Evolutionary conservation across 164 flowering plant species (phyloP).

Genomic region (Annona cherimola): DNA sequence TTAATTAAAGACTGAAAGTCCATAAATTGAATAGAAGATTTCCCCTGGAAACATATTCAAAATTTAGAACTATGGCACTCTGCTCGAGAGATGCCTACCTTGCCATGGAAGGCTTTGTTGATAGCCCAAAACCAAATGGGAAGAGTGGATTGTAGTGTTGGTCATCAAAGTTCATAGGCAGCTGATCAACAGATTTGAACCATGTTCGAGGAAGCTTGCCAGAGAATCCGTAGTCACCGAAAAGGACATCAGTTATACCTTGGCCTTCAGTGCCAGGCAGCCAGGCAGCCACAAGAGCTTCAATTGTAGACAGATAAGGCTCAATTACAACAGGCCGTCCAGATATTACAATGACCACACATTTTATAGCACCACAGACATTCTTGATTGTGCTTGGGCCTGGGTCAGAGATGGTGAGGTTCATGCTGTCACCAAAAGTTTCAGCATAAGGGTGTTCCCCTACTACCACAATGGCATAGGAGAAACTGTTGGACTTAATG

Average conservation of each 20-base stretch:
- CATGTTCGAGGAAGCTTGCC: conserved; percentile 36
- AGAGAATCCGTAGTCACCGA: conserved; percentile 35
- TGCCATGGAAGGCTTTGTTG: conserved; percentile 9
- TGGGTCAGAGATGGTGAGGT: conserved; percentile 28
- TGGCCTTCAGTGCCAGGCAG: conserved; percentile 41
- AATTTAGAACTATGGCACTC: neutral
- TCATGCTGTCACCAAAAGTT: conserved; percentile 25
- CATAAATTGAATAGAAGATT: neutral
- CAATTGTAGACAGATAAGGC: conserved; percentile 25
- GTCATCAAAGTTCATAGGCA: conserved; percentile 39
- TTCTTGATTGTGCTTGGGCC: conserved; percentile 30
- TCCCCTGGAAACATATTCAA: neutral
- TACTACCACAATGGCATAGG: conserved; percentile 37
- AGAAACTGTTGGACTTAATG: conserved; percentile 23
- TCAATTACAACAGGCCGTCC: conserved; percentile 35
- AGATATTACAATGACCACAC: conserved; percentile 30
- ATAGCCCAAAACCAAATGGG: conserved; percentile 35
- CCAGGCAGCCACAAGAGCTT: conserved; percentile 47
- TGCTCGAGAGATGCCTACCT: conserved; percentile 11
- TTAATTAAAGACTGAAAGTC: neutral
- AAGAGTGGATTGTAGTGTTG: conserved; percentile 33
- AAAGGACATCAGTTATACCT: conserved; percentile 34
- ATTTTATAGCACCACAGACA: conserved; percentile 27
- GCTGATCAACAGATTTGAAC: conserved; percentile 37
- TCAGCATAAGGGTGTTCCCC: conserved; percentile 42